Conservation (phyloP, 768 basidiomycete species). For the Boletus tomentosulus region DNA sequence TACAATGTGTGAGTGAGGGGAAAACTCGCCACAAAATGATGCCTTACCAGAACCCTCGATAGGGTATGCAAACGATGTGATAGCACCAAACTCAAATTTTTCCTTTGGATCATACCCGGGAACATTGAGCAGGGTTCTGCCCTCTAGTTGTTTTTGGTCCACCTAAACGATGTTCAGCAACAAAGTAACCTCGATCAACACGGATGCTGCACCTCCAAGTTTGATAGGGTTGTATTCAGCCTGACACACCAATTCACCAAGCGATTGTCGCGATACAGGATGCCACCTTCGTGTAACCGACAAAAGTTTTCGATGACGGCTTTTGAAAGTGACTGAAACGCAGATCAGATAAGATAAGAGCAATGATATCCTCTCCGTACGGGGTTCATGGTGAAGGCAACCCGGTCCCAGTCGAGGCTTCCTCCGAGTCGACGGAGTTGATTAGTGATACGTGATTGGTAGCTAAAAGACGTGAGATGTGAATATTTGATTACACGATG, state of each 20-base stretch:
- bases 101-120: conserved; percentile 96
- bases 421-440: conserved; percentile 88
- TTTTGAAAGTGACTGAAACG: conserved; percentile 60
- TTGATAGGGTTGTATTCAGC: conserved; percentile 96
- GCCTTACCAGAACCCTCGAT: conserved; percentile 76
- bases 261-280: conserved; percentile 92
- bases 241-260: conserved; percentile 98
- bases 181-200: no score
- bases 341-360: not conserved
- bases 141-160: conserved; percentile 85
- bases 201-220: conserved; percentile 69
- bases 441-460: conserved; percentile 87
- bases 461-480: conserved; percentile 43
- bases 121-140: conserved; percentile 80
- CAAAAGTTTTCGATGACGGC: conserved; percentile 94
- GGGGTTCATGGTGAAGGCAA: conserved; percentile 93
- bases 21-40: not conserved
- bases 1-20: conserved; percentile 20
- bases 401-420: conserved; percentile 92
- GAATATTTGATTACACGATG: not conserved
- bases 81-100: conserved; percentile 93
- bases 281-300: conserved; percentile 83
- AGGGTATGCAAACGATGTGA: conserved; percentile 93
- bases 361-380: conserved; percentile 36
- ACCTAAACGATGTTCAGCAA: conserved; percentile 47